Conservation (phyloP, 306 rosid genomes). For the Acacia crassicarpa region DNA sequence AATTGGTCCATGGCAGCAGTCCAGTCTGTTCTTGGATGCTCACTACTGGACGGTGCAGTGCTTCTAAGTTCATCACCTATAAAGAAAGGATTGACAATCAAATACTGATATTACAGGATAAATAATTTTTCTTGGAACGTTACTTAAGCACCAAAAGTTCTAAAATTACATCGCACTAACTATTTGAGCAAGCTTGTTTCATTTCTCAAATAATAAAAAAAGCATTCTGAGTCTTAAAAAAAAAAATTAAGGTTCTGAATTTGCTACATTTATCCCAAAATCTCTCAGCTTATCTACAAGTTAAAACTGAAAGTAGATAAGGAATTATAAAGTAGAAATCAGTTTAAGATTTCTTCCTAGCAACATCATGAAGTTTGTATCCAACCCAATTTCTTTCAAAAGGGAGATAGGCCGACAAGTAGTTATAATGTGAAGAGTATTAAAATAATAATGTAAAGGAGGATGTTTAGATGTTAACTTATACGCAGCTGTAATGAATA, state of each 20-base stretch:
- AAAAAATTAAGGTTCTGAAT: neutral
- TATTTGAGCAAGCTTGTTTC: neutral
- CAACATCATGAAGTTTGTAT: neutral
- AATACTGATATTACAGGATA: conserved; percentile 3
- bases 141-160: neutral
- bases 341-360: neutral
- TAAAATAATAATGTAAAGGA: neutral
- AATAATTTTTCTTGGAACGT: conserved; percentile 1
- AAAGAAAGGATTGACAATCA: conserved; percentile 20
- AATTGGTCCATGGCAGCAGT: conserved; percentile 64
- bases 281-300: neutral
- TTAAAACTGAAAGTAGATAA: neutral
- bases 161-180: neutral
- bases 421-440: neutral
- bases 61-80: conserved; percentile 54
- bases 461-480: neutral
- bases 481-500: conserved; percentile 7
- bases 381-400: neutral
- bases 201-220: neutral
- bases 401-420: neutral
- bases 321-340: neutral
- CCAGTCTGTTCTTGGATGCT: conserved; percentile 65
- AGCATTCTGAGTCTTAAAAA: neutral
- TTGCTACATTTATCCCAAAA: neutral
- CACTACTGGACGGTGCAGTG: conserved; percentile 45